Percentiles rank a stretch among this genome's conserved stretches.
Evolutionary conservation across 1,284 basidiomycete genomes (phyloP).

Genomic region (Cryptococcus jaspeensis): DNA sequence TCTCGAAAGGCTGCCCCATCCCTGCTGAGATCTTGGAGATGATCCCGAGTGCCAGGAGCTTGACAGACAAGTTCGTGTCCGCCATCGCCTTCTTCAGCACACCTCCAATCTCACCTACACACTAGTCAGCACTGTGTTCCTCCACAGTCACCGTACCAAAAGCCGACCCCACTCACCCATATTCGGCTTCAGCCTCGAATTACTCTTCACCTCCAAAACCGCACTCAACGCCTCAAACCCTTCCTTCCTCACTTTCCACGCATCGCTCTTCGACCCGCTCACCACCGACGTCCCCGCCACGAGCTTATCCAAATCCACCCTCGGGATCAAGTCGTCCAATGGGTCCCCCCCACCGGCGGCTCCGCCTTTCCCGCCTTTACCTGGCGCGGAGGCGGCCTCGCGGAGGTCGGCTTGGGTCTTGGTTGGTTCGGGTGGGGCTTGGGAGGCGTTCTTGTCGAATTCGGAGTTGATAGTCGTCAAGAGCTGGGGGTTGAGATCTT

Average conservation of each 20-base stretch:
- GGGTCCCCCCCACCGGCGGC: conserved; percentile 60
- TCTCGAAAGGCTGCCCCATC: conserved; percentile 95
- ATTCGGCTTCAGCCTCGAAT: conserved; percentile 84
- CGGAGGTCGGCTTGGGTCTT: conserved; percentile 72
- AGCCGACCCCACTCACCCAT: conserved; percentile 64
- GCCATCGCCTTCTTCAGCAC: conserved; percentile 84
- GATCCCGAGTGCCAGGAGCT: conserved; percentile 84
- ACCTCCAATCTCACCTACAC: conserved; percentile 78
- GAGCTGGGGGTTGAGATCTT: conserved; percentile 92
- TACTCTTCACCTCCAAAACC: conserved; percentile 81
- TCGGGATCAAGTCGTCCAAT: conserved; percentile 89
- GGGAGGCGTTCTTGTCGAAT: conserved; percentile 90
- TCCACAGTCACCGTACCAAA: not conserved
- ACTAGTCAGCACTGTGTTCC: conserved; percentile 7
- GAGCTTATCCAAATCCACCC: conserved; percentile 87
- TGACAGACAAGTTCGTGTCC: conserved; percentile 94
- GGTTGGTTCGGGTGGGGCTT: conserved; percentile 73
- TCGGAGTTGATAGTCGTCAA: conserved; percentile 87
- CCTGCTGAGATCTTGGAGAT: conserved; percentile 84
- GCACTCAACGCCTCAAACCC: conserved; percentile 82
- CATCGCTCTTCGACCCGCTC: conserved; percentile 79
- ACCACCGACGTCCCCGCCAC: conserved; percentile 81
- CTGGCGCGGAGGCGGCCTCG: conserved; percentile 52
- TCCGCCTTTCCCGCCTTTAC: conserved; percentile 51
- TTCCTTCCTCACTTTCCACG: conserved; percentile 98